These are phyloP conservation scores for Zychaea mexicana DNA, from an alignment of 371 early-diverging fungal genomes.

Conservation along the genomic window DNA sequence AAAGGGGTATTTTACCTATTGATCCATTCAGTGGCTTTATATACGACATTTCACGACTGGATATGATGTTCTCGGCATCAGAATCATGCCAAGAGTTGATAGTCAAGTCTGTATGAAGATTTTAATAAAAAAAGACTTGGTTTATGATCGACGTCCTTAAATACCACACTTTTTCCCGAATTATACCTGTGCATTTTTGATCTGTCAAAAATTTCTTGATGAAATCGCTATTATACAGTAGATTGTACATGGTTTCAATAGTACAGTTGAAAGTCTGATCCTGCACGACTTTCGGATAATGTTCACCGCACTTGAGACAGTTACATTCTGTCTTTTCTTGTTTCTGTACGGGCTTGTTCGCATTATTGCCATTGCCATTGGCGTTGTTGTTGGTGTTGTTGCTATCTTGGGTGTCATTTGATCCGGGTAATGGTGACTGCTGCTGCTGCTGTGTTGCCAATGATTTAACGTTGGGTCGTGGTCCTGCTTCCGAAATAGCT, in stretches of 20 bases:
- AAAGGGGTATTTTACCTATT: constrained; percentile 31
- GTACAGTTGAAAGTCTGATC: constrained; percentile 52
- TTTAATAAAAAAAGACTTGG: neutral
- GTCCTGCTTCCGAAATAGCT: constrained; percentile 32
- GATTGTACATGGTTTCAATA: constrained; percentile 50
- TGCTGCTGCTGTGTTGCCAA: neutral
- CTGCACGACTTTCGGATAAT: constrained; percentile 51
- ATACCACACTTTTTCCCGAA: too few species aligned
- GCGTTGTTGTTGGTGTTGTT: neutral
- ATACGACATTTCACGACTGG: constrained; percentile 39
- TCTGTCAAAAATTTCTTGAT: constrained; percentile 37
- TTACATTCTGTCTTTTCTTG: constrained; percentile 46
- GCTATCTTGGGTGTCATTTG: neutral
- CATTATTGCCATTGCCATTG: neutral
- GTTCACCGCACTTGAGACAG: constrained; percentile 48
- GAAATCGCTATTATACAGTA: constrained; percentile 48
- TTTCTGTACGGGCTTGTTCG: constrained; percentile 12
- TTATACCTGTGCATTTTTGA: constrained; percentile 50
- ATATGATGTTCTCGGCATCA: constrained; percentile 22
- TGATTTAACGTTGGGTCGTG: constrained; percentile 22
- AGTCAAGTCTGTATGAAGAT: constrained; percentile 27
- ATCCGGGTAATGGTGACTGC: neutral
- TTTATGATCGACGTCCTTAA: too few species aligned
- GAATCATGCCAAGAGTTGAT: constrained; percentile 43
- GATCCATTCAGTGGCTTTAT: constrained; percentile 41